These are phyloP conservation scores for Eruca vesicaria DNA, from an alignment of 441 rosid species.

Conservation along the genomic window DNA sequence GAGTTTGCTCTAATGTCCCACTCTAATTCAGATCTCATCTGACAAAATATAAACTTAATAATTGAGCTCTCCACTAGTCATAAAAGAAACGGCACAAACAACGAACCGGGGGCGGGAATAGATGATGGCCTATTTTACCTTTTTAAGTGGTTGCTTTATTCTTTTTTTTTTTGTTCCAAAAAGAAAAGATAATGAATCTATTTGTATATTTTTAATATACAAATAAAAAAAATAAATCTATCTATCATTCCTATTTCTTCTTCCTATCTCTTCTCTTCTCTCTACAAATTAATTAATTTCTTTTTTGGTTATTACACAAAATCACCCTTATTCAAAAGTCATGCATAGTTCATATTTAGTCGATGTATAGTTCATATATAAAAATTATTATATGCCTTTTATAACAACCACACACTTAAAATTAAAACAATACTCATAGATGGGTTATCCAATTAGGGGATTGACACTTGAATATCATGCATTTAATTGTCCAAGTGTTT, in stretches of 20 bases:
- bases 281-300: no score
- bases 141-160: not conserved
- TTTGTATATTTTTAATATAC: no score
- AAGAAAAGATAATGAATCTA: not conserved
- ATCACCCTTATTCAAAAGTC: not conserved
- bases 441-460: not conserved
- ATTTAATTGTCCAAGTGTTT: not conserved
- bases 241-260: no score
- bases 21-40: not conserved
- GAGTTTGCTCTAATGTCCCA: not conserved
- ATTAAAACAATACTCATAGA: not conserved
- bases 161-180: not conserved
- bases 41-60: not conserved
- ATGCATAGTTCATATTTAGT: no score
- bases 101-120: not conserved
- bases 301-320: no score
- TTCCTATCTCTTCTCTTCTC: no score
- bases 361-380: no score
- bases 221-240: no score
- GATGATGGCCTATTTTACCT: not conserved
- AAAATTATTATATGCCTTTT: not conserved
- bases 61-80: constrained; percentile 14
- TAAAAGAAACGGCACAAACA: not conserved
- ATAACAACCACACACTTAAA: not conserved
- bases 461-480: not conserved